Conservation (phyloP, 352 stramenopile species). For the Phytophthora sp. region DNA sequence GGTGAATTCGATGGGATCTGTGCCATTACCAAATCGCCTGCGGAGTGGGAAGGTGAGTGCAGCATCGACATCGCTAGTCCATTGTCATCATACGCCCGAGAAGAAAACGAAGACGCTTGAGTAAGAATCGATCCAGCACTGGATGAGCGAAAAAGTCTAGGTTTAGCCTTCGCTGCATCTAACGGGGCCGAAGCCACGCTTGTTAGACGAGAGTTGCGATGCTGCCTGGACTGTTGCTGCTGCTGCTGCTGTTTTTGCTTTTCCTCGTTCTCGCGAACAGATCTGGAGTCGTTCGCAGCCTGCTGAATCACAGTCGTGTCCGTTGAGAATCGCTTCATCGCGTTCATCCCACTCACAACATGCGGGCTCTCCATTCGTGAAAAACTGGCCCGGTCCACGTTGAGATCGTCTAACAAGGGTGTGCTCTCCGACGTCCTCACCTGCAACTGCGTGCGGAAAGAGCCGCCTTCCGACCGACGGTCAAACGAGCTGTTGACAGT, state of each 20-base stretch:
- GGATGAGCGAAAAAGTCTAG: constrained; percentile 55
- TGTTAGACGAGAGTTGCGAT: constrained; percentile 51
- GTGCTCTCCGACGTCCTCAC: constrained; percentile 43
- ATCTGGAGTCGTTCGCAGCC: constrained; percentile 57
- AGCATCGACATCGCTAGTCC: constrained; percentile 34
- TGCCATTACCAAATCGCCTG: constrained; percentile 13
- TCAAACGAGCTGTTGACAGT: constrained; percentile 44
- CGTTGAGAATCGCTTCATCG: constrained; percentile 72
- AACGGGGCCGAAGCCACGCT: constrained; percentile 35
- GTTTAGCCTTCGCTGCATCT: constrained; percentile 34
- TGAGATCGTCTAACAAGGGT: constrained; percentile 46
- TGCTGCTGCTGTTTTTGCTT: constrained; percentile 46
- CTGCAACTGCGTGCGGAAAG: constrained; percentile 39
- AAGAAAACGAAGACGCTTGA: constrained; percentile 25
- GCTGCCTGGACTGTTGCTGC: constrained; percentile 21
- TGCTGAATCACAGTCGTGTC: constrained; percentile 69
- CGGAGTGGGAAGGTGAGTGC: constrained; percentile 34
- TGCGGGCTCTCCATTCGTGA: constrained; percentile 38
- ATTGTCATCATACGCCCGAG: constrained; percentile 54
- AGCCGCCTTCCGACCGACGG: constrained; percentile 38
- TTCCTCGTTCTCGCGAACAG: constrained; percentile 46
- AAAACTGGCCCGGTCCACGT: constrained; percentile 38
- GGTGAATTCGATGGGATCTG: constrained; percentile 15
- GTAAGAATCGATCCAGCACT: constrained; percentile 75
- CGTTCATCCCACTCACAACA: constrained; percentile 38